Conservation (phyloP, 345 rosid species). For the Camelina neglecta region DNA sequence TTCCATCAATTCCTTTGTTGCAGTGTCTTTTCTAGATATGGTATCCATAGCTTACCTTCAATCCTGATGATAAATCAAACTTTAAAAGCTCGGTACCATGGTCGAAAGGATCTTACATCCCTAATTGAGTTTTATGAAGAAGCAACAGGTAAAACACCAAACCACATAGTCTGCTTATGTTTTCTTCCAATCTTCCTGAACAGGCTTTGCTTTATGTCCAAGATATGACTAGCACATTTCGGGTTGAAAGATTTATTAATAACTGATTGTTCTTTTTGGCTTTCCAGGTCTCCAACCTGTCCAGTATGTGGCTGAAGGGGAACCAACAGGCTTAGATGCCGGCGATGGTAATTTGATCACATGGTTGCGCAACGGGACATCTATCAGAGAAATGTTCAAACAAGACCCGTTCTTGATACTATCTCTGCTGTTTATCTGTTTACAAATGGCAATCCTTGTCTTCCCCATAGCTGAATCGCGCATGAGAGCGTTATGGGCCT, state of each 20-base stretch:
- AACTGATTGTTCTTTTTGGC: not conserved
- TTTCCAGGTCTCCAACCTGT: slow-evolving; percentile 54
- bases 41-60: slow-evolving; percentile 86
- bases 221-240: slow-evolving; percentile 13
- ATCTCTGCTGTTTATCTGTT: slow-evolving; percentile 57
- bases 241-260: not conserved
- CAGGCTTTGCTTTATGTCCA: not conserved
- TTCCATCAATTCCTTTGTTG: slow-evolving; percentile 19
- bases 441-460: slow-evolving; percentile 52
- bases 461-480: slow-evolving; percentile 56
- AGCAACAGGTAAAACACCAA: slow-evolving; percentile 59
- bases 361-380: slow-evolving; percentile 44
- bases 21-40: slow-evolving; percentile 83
- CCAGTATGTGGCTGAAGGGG: slow-evolving; percentile 52
- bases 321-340: slow-evolving; percentile 36
- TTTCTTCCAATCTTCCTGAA: slow-evolving; percentile 4
- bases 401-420: slow-evolving; percentile 68
- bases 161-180: slow-evolving; percentile 15
- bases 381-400: slow-evolving; percentile 51
- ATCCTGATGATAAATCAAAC: slow-evolving; percentile 71
- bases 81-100: slow-evolving; percentile 57
- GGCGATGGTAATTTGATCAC: slow-evolving; percentile 34
- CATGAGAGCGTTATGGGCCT: slow-evolving; percentile 64
- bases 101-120: slow-evolving; percentile 64
- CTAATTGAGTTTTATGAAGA: slow-evolving; percentile 71